Evolutionary conservation across 768 basidiomycete species (phyloP), one percentile per base, ranked within the genome.

Genomic region (Tulasnella sp.): DNA sequence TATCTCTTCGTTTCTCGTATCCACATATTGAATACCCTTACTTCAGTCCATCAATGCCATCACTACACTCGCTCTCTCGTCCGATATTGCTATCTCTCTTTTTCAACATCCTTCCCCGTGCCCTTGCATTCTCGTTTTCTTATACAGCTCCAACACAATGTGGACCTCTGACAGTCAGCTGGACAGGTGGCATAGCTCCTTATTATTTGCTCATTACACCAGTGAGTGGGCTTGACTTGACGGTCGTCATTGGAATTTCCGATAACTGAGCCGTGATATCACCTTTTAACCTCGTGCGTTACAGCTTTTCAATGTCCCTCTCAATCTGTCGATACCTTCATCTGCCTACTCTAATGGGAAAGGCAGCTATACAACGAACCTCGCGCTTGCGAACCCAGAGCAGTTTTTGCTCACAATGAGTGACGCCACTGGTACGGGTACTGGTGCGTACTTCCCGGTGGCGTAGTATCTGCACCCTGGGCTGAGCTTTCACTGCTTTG

Each of bases 101-200:
- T 55, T 55, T n/a, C 53, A 30, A n/a, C 24, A 21, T 55, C 32
- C 5, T 38, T 15, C 34, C 27, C 11, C 47, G 21, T 48, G 47
- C 27, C 26, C 27, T 56, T 41, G 44, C 53, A 7, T 62, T 62
- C 41, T 62, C 61, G 9, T 63, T 63, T 61, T 52, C 62, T 1
- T 62, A 61, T 34, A 50, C 50, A 11, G 61, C 60, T n/a, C 62
- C 62, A 38, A 48, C 60, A 15, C 61, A 63, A 44, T 63, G 62
- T 44, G 62, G 52, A 17, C 30, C 45, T 10, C 44, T 63, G 27
- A 63, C 62, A 4, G 17, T 63, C 34, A 61, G 26, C 4, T 63
- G 62, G 62, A 30, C 26, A 1, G 62, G 62, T 21, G 62, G 62
- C 17, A 54, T 34, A 3, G 26, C 61, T 32, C 62, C 62, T 8